Evolutionary conservation across 352 stramenopile species (phyloP).

Genomic region (Phytopythium delawarense): DNA sequence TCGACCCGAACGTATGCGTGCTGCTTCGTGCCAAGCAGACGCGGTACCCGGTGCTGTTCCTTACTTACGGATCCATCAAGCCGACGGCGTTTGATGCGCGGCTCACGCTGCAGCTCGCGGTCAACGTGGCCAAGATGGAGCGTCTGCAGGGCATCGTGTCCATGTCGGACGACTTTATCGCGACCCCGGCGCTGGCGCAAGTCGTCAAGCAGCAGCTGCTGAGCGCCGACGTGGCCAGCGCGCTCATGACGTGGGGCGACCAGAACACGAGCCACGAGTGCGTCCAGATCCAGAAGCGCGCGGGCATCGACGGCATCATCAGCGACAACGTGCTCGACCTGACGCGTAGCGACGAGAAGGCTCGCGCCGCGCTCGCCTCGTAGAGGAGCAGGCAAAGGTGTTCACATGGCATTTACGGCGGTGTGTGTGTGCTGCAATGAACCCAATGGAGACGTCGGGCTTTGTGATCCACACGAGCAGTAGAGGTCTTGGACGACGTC

Average conservation of each 20-base stretch:
- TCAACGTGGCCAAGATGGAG: conserved; percentile 60
- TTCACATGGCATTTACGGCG: no score
- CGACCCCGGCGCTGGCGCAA: conserved; percentile 37
- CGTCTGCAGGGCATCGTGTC: conserved; percentile 66
- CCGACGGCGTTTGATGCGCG: conserved; percentile 42
- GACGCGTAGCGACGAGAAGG: conserved; percentile 42
- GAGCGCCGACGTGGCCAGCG: conserved; percentile 1
- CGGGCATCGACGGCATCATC: conserved; percentile 72
- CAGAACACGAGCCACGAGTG: conserved; percentile 72
- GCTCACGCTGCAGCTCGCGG: conserved; percentile 61
- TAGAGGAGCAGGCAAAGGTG: not conserved
- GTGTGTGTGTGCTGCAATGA: no score
- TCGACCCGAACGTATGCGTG: conserved; percentile 66
- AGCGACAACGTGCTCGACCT: conserved; percentile 83
- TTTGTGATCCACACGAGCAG: no score
- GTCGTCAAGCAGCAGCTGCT: conserved; percentile 42
- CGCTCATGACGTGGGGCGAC: conserved; percentile 74
- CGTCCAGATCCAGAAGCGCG: conserved; percentile 67
- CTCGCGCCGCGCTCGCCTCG: conserved; percentile 6
- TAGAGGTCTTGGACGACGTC: no score
- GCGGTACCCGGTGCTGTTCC: conserved; percentile 70
- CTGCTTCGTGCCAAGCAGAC: conserved; percentile 64
- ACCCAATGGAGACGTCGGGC: no score
- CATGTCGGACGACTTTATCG: conserved; percentile 68
- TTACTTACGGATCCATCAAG: conserved; percentile 61